phyloP scores from a whole-genome alignment of 31 red algal genomes.

The Porphyra umbilicalis region DNA sequence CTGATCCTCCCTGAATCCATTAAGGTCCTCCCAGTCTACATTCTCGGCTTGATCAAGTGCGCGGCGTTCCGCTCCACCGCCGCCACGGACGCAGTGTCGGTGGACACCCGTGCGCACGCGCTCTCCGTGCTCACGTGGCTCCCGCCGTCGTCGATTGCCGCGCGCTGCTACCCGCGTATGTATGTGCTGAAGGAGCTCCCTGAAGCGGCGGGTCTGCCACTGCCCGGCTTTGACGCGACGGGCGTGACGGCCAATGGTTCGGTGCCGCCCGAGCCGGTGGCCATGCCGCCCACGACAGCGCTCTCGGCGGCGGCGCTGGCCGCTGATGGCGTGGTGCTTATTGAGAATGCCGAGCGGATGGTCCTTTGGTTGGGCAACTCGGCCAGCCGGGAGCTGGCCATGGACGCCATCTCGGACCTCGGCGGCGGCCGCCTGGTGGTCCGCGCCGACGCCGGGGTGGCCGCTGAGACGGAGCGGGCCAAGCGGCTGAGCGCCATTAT shows the following conservation, averaged over 20 bases:
- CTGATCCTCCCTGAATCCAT: constrained; percentile 83
- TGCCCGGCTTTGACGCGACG: constrained; percentile 3
- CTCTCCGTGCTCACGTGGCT: constrained; percentile 26
- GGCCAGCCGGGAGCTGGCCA: constrained; percentile 18
- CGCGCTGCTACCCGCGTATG: constrained; percentile 56
- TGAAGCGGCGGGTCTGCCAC: constrained; percentile 29
- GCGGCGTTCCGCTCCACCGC: constrained; percentile 66
- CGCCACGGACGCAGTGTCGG: constrained; percentile 33
- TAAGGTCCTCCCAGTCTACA: constrained; percentile 71
- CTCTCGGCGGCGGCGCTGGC: constrained; percentile 46
- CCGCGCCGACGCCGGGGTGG: constrained; percentile 42
- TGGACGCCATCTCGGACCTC: constrained; percentile 22
- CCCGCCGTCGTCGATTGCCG: constrained; percentile 18
- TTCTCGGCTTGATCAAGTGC: constrained; percentile 76
- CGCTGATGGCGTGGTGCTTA: constrained; percentile 52
- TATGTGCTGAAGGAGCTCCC: constrained; percentile 33
- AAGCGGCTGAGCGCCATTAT: constrained; percentile 56
- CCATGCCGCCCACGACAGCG: constrained; percentile 51
- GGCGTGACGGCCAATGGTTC: neutral
- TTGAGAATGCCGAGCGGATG: constrained; percentile 70
- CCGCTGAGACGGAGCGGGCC: constrained; percentile 33
- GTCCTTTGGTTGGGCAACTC: constrained; percentile 55
- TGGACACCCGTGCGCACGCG: constrained; percentile 46
- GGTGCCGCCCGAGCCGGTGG: constrained; percentile 39
- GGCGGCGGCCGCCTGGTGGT: constrained; percentile 27